Conservation (phyloP, 1,284 basidiomycete genomes). For the Macrocystidia cucumis region DNA sequence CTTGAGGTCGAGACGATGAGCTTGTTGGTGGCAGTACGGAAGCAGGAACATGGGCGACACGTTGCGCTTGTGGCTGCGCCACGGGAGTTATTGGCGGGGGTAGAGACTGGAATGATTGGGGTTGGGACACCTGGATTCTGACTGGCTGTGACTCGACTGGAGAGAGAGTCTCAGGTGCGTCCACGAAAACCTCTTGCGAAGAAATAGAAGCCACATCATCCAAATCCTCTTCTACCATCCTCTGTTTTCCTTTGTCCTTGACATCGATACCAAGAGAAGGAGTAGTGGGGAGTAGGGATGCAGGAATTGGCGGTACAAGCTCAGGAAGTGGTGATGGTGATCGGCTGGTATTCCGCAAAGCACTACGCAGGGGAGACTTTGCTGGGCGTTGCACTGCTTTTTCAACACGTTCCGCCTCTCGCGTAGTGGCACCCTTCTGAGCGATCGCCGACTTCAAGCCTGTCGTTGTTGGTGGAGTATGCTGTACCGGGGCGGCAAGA, state of each 20-base stretch:
- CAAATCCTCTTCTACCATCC: conserved; percentile 11
- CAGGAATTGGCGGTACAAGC: neutral
- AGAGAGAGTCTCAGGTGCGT: too few relatives aligned
- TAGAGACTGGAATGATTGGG: too few relatives aligned
- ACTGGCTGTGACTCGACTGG: too few relatives aligned
- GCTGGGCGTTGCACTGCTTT: conserved; percentile 13
- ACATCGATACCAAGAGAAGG: neutral
- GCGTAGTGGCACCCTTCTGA: neutral
- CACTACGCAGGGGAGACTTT: conserved; percentile 51
- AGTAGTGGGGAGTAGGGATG: neutral
- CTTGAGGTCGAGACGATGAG: too few relatives aligned
- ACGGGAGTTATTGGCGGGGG: too few relatives aligned
- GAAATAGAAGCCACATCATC: conserved; percentile 39
- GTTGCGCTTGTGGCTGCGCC: too few relatives aligned
- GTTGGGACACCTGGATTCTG: too few relatives aligned
- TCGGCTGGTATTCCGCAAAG: conserved; percentile 45
- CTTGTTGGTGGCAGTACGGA: too few relatives aligned
- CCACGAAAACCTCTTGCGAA: conserved; percentile 47
- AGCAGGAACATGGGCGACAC: too few relatives aligned
- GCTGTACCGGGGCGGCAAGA: neutral
- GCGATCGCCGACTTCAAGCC: neutral
- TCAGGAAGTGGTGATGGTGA: conserved; percentile 36
- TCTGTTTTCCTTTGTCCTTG: neutral
- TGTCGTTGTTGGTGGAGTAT: neutral
- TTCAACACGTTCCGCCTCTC: neutral